These are phyloP conservation scores for Candida cerambycidarum DNA, from an alignment of 805 yeast genomes.

Conservation along the genomic window DNA sequence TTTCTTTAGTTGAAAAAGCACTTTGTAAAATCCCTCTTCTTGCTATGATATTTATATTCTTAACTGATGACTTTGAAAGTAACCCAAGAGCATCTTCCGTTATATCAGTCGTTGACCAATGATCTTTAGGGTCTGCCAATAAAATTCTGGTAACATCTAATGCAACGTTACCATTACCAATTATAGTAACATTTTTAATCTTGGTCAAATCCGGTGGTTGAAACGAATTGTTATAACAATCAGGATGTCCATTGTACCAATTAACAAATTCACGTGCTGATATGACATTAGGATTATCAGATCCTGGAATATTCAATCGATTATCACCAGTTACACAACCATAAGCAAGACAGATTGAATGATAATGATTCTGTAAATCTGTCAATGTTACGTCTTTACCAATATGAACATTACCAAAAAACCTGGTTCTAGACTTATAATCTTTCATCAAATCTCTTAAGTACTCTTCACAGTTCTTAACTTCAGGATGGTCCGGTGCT, in stretches of 20 bases:
- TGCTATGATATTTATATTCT: slow-evolving; percentile 71
- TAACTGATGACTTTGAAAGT: slow-evolving; percentile 55
- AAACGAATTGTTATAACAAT: slow-evolving; percentile 30
- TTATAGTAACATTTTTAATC: slow-evolving; percentile 66
- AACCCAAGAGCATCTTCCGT: slow-evolving; percentile 54
- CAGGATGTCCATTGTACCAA: slow-evolving; percentile 95
- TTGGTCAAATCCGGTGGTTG: slow-evolving; percentile 56
- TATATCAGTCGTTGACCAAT: slow-evolving; percentile 75
- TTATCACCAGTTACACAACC: slow-evolving; percentile 69
- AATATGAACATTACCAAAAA: slow-evolving; percentile 69
- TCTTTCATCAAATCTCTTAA: slow-evolving; percentile 51
- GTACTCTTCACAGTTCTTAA: slow-evolving; percentile 77
- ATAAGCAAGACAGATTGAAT: slow-evolving; percentile 76
- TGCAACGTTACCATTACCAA: slow-evolving; percentile 98
- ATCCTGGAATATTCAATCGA: slow-evolving; percentile 59
- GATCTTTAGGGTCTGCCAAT: slow-evolving; percentile 52
- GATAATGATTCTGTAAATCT: slow-evolving; percentile 54
- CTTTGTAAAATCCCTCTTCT: slow-evolving; percentile 84
- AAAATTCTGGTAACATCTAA: slow-evolving; percentile 84
- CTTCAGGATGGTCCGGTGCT: slow-evolving; percentile 99
- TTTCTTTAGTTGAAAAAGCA: slow-evolving; percentile 89
- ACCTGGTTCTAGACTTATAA: slow-evolving; percentile 34
- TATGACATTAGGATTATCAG: slow-evolving; percentile 61
- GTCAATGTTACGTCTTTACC: slow-evolving; percentile 61
- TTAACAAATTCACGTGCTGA: slow-evolving; percentile 87